A percentile compares a stretch with the other conserved stretches of the same genome.
phyloP scores from a whole-genome alignment of 2,329 filamentous ascomycete species.

The Aspergillus spinulosporus region DNA sequence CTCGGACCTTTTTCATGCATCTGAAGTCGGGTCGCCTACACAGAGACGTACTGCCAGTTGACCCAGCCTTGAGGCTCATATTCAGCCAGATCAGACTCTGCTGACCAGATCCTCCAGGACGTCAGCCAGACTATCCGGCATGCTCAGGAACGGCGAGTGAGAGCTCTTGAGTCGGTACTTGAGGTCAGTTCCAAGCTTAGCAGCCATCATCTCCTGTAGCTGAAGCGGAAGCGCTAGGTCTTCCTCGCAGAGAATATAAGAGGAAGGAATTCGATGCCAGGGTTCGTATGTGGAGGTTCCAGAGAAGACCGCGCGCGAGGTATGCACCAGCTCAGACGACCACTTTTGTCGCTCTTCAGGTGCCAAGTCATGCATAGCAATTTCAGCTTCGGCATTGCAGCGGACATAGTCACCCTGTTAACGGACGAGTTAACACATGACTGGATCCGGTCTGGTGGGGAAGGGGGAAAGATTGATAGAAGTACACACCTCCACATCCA shows the following conservation, averaged over 20 bases:
- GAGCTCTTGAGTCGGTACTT: slow-evolving; percentile 36
- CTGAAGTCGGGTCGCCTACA: too few relatives aligned
- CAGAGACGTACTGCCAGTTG: background rate
- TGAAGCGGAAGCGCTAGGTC: slow-evolving; percentile 35
- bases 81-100: background rate
- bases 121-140: slow-evolving; percentile 35
- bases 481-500: slow-evolving; percentile 24
- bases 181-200: slow-evolving; percentile 28
- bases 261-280: slow-evolving; percentile 38
- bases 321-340: slow-evolving; percentile 24
- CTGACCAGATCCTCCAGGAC: slow-evolving; percentile 26
- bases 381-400: slow-evolving; percentile 6
- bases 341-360: slow-evolving; percentile 26
- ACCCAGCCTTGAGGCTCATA: background rate
- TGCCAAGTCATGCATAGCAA: slow-evolving; percentile 35
- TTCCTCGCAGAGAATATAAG: slow-evolving; percentile 40
- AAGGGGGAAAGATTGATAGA: too few relatives aligned
- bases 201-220: slow-evolving; percentile 35
- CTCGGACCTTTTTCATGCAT: background rate
- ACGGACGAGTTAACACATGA: background rate
- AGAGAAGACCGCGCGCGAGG: slow-evolving; percentile 29
- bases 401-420: slow-evolving; percentile 23
- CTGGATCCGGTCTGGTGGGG: too few relatives aligned
- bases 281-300: slow-evolving; percentile 30
- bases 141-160: slow-evolving; percentile 47